These are phyloP conservation scores for Polyporus arcularius DNA, from an alignment of 768 basidiomycete species.

Conservation along the genomic window DNA sequence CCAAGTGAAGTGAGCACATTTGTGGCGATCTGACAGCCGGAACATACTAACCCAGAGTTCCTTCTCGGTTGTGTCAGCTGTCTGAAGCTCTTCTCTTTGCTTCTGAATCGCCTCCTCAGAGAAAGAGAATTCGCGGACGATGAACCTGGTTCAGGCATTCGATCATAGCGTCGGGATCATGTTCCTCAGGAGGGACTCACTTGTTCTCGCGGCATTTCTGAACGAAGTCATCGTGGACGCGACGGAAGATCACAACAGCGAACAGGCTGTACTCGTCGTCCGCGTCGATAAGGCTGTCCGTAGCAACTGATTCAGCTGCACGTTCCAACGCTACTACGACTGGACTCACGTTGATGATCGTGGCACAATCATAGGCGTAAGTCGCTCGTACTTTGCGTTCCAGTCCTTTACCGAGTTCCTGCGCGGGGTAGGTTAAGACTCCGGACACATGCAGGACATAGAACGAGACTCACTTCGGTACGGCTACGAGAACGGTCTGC, in stretches of 20 bases:
- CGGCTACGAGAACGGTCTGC: conserved; percentile 89
- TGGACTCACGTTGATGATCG: conserved; percentile 77
- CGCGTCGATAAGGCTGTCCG: conserved; percentile 65
- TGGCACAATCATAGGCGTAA: conserved; percentile 90
- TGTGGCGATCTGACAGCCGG: not conserved
- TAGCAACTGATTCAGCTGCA: conserved; percentile 1
- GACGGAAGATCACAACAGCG: conserved; percentile 84
- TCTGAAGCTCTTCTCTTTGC: conserved; percentile 78
- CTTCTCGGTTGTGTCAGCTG: conserved; percentile 85
- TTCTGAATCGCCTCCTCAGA: conserved; percentile 80
- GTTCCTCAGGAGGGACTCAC: conserved; percentile 42
- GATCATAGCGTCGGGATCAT: not conserved
- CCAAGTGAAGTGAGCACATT: not conserved
- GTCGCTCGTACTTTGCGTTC: conserved; percentile 84
- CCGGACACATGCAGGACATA: not conserved
- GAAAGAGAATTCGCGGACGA: conserved; percentile 91
- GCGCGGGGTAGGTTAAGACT: conserved; percentile 11
- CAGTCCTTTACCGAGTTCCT: conserved; percentile 87
- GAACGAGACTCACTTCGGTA: conserved; percentile 72
- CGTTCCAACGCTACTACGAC: not conserved
- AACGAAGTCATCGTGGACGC: conserved; percentile 87
- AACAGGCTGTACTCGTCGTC: conserved; percentile 92
- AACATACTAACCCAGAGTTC: conserved; percentile 85
- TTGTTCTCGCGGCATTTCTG: conserved; percentile 96
- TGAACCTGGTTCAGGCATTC: conserved; percentile 57